phyloP scores from a whole-genome alignment of 495 filamentous ascomycete species.

The Chaetomidium leptoderma region DNA sequence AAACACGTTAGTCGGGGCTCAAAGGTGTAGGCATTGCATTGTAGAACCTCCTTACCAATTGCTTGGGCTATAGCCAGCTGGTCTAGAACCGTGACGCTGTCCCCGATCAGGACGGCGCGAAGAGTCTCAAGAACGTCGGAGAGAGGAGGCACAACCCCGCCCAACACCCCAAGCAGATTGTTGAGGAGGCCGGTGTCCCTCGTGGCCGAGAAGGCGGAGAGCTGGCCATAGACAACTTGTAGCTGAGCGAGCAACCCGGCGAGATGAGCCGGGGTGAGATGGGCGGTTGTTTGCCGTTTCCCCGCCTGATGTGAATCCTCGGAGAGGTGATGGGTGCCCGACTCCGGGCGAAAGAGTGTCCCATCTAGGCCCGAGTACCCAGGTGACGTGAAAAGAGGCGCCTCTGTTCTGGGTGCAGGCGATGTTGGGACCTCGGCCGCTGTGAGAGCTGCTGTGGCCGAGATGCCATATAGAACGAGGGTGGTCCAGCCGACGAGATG shows the following conservation, averaged over 20 bases:
- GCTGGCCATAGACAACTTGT: neutral
- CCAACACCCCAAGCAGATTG: neutral
- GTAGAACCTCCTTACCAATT: neutral
- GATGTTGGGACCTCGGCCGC: neutral
- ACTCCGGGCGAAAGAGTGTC: neutral
- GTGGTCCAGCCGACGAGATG: neutral
- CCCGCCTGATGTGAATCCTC: neutral
- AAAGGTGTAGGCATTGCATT: too few species aligned
- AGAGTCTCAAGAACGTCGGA: neutral
- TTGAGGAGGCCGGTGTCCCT: constrained; percentile 4
- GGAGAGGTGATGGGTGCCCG: neutral
- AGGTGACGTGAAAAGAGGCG: neutral
- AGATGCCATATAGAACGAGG: constrained; percentile 9
- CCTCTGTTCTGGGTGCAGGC: neutral
- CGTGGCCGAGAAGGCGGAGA: neutral
- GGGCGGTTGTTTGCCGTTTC: neutral
- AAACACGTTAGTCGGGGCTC: neutral
- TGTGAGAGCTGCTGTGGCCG: constrained; percentile 4
- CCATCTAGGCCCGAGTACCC: neutral
- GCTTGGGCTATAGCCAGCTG: constrained; percentile 5
- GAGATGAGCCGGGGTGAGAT: constrained; percentile 5
- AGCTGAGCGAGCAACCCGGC: constrained; percentile 1
- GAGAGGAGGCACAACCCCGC: neutral
- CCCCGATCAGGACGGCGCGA: neutral
- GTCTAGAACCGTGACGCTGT: neutral